Percentiles rank a stretch among this genome's conserved stretches.
Conservation (phyloP, 1,284 basidiomycete genomes). For the Sanghuangporus baumii region DNA sequence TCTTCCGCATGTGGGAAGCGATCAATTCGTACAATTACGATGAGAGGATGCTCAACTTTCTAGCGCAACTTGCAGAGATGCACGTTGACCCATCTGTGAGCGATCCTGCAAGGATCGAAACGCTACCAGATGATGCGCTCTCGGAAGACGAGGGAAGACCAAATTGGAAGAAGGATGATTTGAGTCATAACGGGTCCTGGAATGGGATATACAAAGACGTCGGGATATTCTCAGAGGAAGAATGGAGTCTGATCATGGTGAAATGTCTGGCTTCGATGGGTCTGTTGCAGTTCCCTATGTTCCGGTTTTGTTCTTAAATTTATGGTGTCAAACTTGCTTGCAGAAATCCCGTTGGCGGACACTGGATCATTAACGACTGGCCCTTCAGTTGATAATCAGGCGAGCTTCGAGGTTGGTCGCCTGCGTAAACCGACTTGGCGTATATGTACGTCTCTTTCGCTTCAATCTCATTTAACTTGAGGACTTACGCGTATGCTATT, state of each 20-base stretch:
- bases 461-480: neutral
- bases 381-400: slow-evolving; percentile 59
- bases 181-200: slow-evolving; percentile 45
- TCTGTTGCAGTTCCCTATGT: slow-evolving; percentile 31
- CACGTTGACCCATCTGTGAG: slow-evolving; percentile 71
- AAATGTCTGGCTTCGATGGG: slow-evolving; percentile 87
- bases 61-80: slow-evolving; percentile 64
- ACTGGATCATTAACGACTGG: slow-evolving; percentile 67
- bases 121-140: slow-evolving; percentile 67
- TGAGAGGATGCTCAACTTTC: slow-evolving; percentile 73
- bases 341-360: slow-evolving; percentile 70
- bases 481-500: neutral
- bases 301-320: slow-evolving; percentile 16
- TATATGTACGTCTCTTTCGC: slow-evolving; percentile 43
- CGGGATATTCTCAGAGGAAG: slow-evolving; percentile 82
- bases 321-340: neutral
- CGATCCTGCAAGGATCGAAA: slow-evolving; percentile 57
- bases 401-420: slow-evolving; percentile 59
- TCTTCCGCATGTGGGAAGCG: slow-evolving; percentile 79
- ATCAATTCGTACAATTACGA: slow-evolving; percentile 82
- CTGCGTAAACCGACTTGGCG: slow-evolving; percentile 65
- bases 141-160: slow-evolving; percentile 61
- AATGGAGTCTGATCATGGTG: slow-evolving; percentile 88
- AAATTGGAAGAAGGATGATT: slow-evolving; percentile 44
- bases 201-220: slow-evolving; percentile 73